Percentiles rank a stretch among this genome's conserved stretches.
These are phyloP conservation scores for Camelina neglecta DNA, from an alignment of 345 rosid species.

Conservation along the genomic window DNA sequence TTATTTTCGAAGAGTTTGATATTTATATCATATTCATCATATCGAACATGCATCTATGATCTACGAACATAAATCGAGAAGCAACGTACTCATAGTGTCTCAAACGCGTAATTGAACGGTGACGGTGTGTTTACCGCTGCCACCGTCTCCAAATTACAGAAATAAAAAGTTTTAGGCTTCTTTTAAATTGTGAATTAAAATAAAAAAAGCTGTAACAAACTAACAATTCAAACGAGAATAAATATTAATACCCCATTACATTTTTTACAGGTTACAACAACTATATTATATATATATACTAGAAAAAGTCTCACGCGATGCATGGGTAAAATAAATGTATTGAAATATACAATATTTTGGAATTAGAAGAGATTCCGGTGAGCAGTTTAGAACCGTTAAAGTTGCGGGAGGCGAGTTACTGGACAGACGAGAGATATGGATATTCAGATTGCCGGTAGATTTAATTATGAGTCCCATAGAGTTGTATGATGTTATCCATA, in stretches of 20 bases:
- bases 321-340: too few species aligned
- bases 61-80: not conserved
- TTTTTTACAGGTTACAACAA: constrained; percentile 7
- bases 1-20: too few species aligned
- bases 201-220: not conserved
- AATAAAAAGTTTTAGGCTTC: not conserved
- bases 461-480: too few species aligned
- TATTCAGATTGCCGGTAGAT: too few species aligned
- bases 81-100: constrained; percentile 3
- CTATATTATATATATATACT: not conserved
- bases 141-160: not conserved
- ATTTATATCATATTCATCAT: not conserved
- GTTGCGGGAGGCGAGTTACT: too few species aligned
- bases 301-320: too few species aligned
- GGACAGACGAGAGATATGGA: too few species aligned
- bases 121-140: not conserved
- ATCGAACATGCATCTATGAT: too few species aligned
- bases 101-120: constrained; percentile 16
- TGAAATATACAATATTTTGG: too few species aligned
- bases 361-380: too few species aligned
- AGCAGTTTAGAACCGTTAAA: too few species aligned
- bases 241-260: not conserved
- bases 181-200: not conserved
- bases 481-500: too few species aligned
- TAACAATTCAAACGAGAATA: not conserved